These are phyloP conservation scores for Xanthoconium stramineum DNA, from an alignment of 768 basidiomycete genomes.

Conservation along the genomic window DNA sequence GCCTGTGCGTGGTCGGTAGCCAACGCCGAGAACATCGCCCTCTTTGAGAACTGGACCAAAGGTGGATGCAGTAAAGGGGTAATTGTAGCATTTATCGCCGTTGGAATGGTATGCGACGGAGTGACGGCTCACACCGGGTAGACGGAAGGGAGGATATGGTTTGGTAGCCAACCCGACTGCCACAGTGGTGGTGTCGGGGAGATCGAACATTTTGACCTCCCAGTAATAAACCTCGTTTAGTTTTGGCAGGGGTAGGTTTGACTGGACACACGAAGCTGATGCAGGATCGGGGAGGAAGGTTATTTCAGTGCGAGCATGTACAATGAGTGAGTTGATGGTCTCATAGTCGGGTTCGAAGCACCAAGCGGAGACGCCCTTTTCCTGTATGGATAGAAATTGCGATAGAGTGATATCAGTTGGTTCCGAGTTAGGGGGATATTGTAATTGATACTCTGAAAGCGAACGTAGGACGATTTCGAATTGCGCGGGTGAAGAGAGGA, in stretches of 20 bases:
- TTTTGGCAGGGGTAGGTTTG: conserved; percentile 94
- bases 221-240: conserved; percentile 99
- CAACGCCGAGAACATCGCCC: conserved; percentile 94
- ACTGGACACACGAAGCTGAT: conserved; percentile 92
- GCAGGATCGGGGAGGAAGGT: conserved; percentile 97
- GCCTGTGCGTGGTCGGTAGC: conserved; percentile 93
- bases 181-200: conserved; percentile 82
- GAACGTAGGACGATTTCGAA: conserved; percentile 5
- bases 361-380: conserved; percentile 99
- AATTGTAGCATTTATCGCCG: conserved; percentile 97
- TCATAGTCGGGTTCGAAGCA: conserved; percentile 99
- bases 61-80: conserved; percentile 83
- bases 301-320: conserved; percentile 94
- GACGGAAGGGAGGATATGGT: conserved; percentile 91
- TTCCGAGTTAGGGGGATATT: conserved; percentile 93
- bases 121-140: conserved; percentile 81
- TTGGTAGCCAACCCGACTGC: conserved; percentile 94
- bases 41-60: conserved; percentile 86
- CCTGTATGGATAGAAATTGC: conserved; percentile 98
- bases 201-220: conserved; percentile 99
- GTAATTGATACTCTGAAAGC: conserved; percentile 69
- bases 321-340: conserved; percentile 85
- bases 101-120: conserved; percentile 95
- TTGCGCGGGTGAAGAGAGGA: not conserved
- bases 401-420: conserved; percentile 98